Evolutionary conservation across 2,329 filamentous ascomycete genomes (phyloP), one percentile per base, ranked within the genome.

Genomic region (Stagonosporopsis rhizophila): DNA sequence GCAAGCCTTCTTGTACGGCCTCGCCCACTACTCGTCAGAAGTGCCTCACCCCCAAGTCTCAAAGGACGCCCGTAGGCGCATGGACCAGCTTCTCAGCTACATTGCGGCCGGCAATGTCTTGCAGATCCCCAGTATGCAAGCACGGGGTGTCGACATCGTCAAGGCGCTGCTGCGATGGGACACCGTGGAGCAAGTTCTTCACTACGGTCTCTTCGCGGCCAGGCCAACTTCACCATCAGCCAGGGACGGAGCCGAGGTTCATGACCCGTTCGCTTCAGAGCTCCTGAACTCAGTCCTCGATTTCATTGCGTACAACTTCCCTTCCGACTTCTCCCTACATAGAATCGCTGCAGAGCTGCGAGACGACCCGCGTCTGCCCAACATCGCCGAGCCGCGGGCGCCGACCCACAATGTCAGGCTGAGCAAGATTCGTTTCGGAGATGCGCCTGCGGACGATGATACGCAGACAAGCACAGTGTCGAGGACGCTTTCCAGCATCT

Each of bases 391-490:
- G 19, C 66, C 72, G 54, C 72, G 73, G 22, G 64, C 74, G 6
- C 67, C 75, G 11, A 69, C 71, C 4, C 78, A 79, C 47, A 79
- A 85, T 46, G 81, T 82, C 35, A 83, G 86, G 23, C 77, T 89
- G 11, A 84, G 82, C 58, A 83, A 81, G 59, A 90, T 92, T 48
- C 85, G 87, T 58, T 92, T 92, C 66, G 89, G 89, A n/a, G 88
- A 91, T 61, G 77, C 88, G 19, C 78, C 85, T 2, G 64, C 70
- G 2, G 77, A 78, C 23, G 75, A 81, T 30, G 76, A 80, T 11
- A 65, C 70, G 27, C 71, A 75, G 35, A 66, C 75, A 11, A 75
- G 71, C 19, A 64, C 65, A 45, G 60, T 80, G 27, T 80, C 82
- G 22, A 79, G 80, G 0, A 74, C 83, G 0, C 76, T 92, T 5